Base-by-base conservation (phyloP, 495 filamentous ascomycete genomes). In the Annulohypoxylon stygium region DNA sequence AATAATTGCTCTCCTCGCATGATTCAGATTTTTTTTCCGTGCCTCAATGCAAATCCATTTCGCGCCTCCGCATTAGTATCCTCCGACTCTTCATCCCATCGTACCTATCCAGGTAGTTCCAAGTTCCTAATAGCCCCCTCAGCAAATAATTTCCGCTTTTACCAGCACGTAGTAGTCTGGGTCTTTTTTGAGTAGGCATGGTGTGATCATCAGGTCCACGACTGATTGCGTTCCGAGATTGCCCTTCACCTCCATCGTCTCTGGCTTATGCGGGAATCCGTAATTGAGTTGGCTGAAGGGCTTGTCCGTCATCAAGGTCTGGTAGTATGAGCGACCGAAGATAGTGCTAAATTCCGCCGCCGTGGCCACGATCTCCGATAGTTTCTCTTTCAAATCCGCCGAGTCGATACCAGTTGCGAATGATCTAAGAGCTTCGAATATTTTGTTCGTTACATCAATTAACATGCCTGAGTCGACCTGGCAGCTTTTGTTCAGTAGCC, bases 91-190 rank as follows among this genome's bases (percentile, higher is more conserved):
- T 26, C 26, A 18, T 37, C 7, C 20, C 34, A 11, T 41, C 20
- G 2, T 30, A 41, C 26, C 33, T 57, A 36, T 9, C 11, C 14
- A 43, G 39, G 12, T n/a, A 43, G 14, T n/a, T 5, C 59, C 39
- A 0, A 18, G n/a, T 16, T 47, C 5, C 51, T 5, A 34, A 39
- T 26, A 54, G 10, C 53, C 11, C 36, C 36, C 33, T 69, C 41
- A 75, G 53, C 77, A 79, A 23, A 75, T 67, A 18, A 79, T 73
- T 51, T 79, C 75, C 25, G 77, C 75, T 65, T 77, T 79, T 54
- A 74, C 72, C 1, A 77, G 61, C 10, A 79, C 67, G 5, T 57
- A 33, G 41, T 74, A 79, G 18, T 77, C 67, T 9, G 18, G 50
- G 1, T 77, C 75, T 45, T 72, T 74, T 65, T 77, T 77, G 1